Evolutionary conservation across 345 rosid species (phyloP).

Genomic region (Crucihimalaya himalaica): DNA sequence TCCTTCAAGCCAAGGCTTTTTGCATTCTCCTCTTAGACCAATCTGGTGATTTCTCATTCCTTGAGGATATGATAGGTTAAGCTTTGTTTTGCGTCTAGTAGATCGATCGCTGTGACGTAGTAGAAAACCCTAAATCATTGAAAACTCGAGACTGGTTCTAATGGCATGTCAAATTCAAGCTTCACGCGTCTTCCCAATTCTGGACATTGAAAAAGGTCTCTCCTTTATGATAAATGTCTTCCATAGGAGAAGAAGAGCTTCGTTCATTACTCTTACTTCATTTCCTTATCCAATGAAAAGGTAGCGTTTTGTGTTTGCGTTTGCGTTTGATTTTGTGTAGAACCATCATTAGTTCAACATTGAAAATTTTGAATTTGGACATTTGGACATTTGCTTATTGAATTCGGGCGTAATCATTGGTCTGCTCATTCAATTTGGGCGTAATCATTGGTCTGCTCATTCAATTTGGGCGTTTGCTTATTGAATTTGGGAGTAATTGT

Average conservation of each 20-base stretch:
- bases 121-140: constrained; percentile 5
- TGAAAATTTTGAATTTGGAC: not conserved
- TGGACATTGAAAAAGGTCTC: constrained; percentile 39
- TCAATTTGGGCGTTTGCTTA: too few relatives aligned
- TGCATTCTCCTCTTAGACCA: not conserved
- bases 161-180: constrained; percentile 62
- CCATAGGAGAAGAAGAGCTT: constrained; percentile 38
- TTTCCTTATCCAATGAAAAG: constrained; percentile 41
- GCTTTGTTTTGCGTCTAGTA: not conserved
- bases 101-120: not conserved
- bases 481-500: not conserved
- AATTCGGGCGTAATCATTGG: not conserved
- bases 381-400: too few relatives aligned
- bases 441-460: too few relatives aligned
- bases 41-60: not conserved
- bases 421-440: not conserved
- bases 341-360: not conserved
- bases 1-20: not conserved
- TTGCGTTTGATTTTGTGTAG: not conserved
- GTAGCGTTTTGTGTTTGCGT: constrained; percentile 37
- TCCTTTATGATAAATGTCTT: constrained; percentile 39
- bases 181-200: constrained; percentile 29
- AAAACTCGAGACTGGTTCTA: not conserved
- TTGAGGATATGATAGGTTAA: not conserved
- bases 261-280: constrained; percentile 25